Evolutionary conservation across 148 eudicot species (phyloP), one percentile per base, ranked within the genome.

Genomic region (Diospyros kaki): DNA sequence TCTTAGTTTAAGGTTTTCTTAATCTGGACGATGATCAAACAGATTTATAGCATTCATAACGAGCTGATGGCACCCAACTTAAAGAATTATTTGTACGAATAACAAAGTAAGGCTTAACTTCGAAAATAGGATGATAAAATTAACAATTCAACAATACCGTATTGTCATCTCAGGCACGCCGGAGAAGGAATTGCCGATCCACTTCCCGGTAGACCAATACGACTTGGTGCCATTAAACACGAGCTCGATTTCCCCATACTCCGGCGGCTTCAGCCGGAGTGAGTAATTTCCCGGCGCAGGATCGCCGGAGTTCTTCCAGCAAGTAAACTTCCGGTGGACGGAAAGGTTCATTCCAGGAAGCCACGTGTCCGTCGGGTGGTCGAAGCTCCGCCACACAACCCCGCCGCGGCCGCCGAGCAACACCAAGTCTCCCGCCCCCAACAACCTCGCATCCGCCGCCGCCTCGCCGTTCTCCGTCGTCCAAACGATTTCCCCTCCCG

Each of bases 321-420:
- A 77, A 5, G 86, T 83, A 44, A 93, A 75, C 39, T 58, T 53
- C n/a, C 63, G 64, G 5, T 42, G 53, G 0, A 54, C 60, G 4
- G 92, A 85, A 42, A 93, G 50, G 60, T 93, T 89, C 96, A 91
- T 88, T 13, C 91, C 96, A 14, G 98, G 96, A 0, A 93, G 85
- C 90, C 92, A 93, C 60, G 96, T 93, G 77, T 93, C 96, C 2
- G 92, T 58, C 44, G 98, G 98, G 18, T 39, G 73, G 70, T 89
- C 91, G 41, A 93, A 93, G 82, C 94, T 89, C 74, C 83, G 84
- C 98, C 98, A 93, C 45, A 87, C 82, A 17, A 85, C 68, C 14
- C 40, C 80, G 44, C 85, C 83, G 1, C 40, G 11, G 5, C 14
- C 7, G 0, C 60, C 73, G 39, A 68, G 5, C 4, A 93, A 66